phyloP scores from a whole-genome alignment of 129 eudicot genomes.

The Ambrosia artemisiifolia region DNA sequence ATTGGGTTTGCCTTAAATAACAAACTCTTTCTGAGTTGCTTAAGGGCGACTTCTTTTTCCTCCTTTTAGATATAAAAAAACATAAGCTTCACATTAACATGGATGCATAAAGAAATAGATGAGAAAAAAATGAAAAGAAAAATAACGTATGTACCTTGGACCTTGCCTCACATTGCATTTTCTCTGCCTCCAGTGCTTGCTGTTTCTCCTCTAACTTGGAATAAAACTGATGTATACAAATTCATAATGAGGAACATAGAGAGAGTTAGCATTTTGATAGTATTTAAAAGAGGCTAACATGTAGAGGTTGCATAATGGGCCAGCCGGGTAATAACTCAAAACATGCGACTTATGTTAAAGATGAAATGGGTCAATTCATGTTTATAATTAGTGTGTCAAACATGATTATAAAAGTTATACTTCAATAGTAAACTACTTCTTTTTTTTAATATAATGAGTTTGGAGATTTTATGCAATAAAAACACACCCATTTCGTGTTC shows the following conservation, averaged over 20 bases:
- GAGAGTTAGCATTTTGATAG: slow-evolving; percentile 1
- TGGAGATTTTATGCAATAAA: not conserved
- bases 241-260: not conserved
- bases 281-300: slow-evolving; percentile 7
- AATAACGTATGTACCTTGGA: slow-evolving; percentile 51
- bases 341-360: not conserved
- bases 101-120: not conserved
- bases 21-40: slow-evolving; percentile 75
- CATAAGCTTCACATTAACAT: not conserved
- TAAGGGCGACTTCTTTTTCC: slow-evolving; percentile 80
- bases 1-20: slow-evolving; percentile 83
- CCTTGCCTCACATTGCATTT: slow-evolving; percentile 64
- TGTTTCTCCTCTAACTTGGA: slow-evolving; percentile 84
- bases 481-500: not conserved
- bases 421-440: not conserved
- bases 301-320: not conserved
- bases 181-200: slow-evolving; percentile 82
- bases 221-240: slow-evolving; percentile 46
- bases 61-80: slow-evolving; percentile 42
- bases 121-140: not conserved
- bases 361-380: not conserved
- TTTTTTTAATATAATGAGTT: not conserved
- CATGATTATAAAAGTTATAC: not conserved
- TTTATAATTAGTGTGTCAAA: not conserved
- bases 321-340: not conserved